phyloP scores from a whole-genome alignment of 768 basidiomycete genomes.

The Hygrophoropsis aurantiaca region DNA sequence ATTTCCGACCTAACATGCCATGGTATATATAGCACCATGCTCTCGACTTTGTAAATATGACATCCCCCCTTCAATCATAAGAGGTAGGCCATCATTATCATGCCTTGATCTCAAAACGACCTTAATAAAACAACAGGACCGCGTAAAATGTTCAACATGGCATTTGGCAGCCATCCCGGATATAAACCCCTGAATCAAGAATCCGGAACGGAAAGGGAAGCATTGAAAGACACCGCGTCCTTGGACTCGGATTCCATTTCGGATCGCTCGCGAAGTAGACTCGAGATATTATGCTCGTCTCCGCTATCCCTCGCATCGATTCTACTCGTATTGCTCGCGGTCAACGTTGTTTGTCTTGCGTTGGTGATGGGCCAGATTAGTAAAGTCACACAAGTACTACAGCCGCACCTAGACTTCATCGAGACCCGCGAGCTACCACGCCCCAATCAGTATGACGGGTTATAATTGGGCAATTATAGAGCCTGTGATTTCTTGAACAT shows the following conservation, averaged over 20 bases:
- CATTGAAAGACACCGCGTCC: slow-evolving; percentile 16
- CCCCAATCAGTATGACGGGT: slow-evolving; percentile 29
- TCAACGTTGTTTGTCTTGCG: slow-evolving; percentile 23
- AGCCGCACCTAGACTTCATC: slow-evolving; percentile 13
- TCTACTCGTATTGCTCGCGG: slow-evolving; percentile 17
- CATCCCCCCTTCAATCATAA: not conserved
- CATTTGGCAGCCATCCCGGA: not conserved
- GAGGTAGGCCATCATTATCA: not conserved
- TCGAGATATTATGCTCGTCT: not conserved
- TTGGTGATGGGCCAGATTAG: slow-evolving; percentile 14
- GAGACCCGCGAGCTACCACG: slow-evolving; percentile 28
- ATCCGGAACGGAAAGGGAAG: slow-evolving; percentile 7
- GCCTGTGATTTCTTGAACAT: not conserved
- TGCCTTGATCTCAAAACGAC: not conserved
- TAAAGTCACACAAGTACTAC: slow-evolving; percentile 14
- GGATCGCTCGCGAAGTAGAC: slow-evolving; percentile 6
- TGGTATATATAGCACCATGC: not conserved
- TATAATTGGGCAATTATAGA: slow-evolving; percentile 16
- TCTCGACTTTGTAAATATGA: not conserved
- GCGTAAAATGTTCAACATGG: too few species aligned
- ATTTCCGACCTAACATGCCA: not conserved
- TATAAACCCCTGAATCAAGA: slow-evolving; percentile 10
- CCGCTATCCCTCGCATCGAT: slow-evolving; percentile 13
- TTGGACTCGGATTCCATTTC: not conserved
- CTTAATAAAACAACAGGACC: too few species aligned